Conservation (phyloP, 164 flowering plant species). For the Piper betle region DNA sequence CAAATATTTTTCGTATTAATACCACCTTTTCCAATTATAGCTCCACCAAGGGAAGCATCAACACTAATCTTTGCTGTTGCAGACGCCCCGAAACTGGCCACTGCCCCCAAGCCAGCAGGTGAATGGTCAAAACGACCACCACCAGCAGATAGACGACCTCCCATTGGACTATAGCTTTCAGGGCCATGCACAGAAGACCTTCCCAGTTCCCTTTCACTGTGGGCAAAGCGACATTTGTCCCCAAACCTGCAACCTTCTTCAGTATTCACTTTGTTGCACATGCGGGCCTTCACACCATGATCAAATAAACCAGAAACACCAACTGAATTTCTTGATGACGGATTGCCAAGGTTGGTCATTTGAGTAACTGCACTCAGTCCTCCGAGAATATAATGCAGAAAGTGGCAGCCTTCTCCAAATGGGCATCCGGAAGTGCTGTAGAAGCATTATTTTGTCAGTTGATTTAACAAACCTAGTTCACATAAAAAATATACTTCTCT, state of each 20-base stretch:
- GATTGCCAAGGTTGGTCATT: slow-evolving; percentile 37
- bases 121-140: slow-evolving; percentile 28
- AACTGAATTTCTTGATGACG: slow-evolving; percentile 25
- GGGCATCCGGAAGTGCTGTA: slow-evolving; percentile 75
- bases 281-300: slow-evolving; percentile 34
- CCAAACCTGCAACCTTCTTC: slow-evolving; percentile 93
- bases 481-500: background rate
- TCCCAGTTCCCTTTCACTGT: slow-evolving; percentile 83
- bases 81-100: slow-evolving; percentile 64
- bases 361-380: slow-evolving; percentile 65
- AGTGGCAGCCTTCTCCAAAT: slow-evolving; percentile 87
- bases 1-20: slow-evolving; percentile 88
- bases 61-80: slow-evolving; percentile 88
- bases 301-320: slow-evolving; percentile 22
- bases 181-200: slow-evolving; percentile 35
- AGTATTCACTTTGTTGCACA: slow-evolving; percentile 59
- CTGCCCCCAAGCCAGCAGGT: slow-evolving; percentile 28
- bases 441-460: background rate
- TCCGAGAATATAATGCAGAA: slow-evolving; percentile 73
- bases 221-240: slow-evolving; percentile 83
- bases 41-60: slow-evolving; percentile 82
- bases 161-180: slow-evolving; percentile 29
- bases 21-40: slow-evolving; percentile 89
- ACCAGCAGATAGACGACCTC: slow-evolving; percentile 17
- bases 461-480: background rate